Base-by-base conservation (phyloP, 1,284 basidiomycete genomes). In the Marasmius sp. region DNA sequence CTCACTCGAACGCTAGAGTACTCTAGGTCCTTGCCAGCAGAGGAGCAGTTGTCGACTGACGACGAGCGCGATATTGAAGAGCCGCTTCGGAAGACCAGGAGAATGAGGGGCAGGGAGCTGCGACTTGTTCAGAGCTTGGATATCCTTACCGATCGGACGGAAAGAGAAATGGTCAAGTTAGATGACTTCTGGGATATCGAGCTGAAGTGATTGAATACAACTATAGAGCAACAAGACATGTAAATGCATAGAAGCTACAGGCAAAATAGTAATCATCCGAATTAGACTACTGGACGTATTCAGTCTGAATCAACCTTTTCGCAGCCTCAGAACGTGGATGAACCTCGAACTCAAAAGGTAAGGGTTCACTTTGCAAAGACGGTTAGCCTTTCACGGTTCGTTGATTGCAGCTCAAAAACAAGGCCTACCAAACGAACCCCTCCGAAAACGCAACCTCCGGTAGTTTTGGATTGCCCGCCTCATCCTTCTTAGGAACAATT, bases 51-150 rank as follows among this genome's bases (percentile, higher is more conserved):
- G 58, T 75, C 76, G 45, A 88, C 87, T 18, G 94, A 93, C 72
- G 89, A 88, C 59, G 94, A 94, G 71, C 76, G 85, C 34, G 94
- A 95, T 68, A 69, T 66, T 4, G 74, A 71, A 11, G 85, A 93
- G 54, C 88, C 89, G 1, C 79, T 87, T 64, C 79, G 92, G 62
- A 85, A 81, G 68, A 83, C 84, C 3, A 81, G 81, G 61, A 79
- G 94, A 55, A 93, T 95, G 90, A 83, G 89, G 51, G 87, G 88
- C 27, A 80, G 95, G 60, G 95, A 97, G 74, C 76, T 97, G 63
- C 82, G 89, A 53, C 79, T 97, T 43, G 80, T 97, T 1, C 91
- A 93, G 68, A 88, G 89, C 18, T 87, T 92, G 68, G 82, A 86
- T 67, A 71, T 81, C 45, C 72, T 82, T 38, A 71, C 78, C 57